These are phyloP conservation scores for Jackrogersella minutella DNA, from an alignment of 495 filamentous ascomycete species.

Conservation along the genomic window DNA sequence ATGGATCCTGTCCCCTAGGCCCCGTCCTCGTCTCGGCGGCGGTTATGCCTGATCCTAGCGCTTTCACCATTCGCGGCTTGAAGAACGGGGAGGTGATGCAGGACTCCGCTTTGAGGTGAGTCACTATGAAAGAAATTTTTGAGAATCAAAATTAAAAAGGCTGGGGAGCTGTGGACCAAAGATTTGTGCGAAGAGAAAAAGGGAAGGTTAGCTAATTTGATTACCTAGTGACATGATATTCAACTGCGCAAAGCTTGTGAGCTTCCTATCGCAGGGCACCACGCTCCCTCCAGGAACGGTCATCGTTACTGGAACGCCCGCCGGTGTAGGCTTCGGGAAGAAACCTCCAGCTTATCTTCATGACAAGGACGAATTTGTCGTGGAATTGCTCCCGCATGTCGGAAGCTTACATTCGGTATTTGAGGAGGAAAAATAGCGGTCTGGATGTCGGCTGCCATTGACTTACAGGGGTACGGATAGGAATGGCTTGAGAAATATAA, in stretches of 20 bases:
- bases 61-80: conserved; percentile 50
- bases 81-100: conserved; percentile 53
- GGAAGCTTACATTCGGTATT: conserved; percentile 56
- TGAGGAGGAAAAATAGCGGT: conserved; percentile 51
- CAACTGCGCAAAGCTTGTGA: conserved; percentile 53
- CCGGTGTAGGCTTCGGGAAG: conserved; percentile 53
- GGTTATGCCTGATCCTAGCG: conserved; percentile 55
- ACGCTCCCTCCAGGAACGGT: conserved; percentile 55
- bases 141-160: background rate
- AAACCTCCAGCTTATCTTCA: conserved; percentile 52
- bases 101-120: conserved; percentile 14
- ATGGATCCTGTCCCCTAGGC: conserved; percentile 58
- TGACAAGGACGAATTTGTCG: conserved; percentile 58
- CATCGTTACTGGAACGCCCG: conserved; percentile 60
- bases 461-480: background rate
- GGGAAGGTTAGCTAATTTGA: conserved; percentile 16
- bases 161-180: background rate
- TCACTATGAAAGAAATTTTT: background rate
- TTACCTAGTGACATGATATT: conserved; percentile 56
- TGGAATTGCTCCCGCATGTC: conserved; percentile 57
- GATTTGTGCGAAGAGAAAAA: conserved; percentile 43
- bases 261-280: conserved; percentile 59
- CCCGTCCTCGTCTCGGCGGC: conserved; percentile 63
- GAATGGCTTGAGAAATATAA: conserved; percentile 10
- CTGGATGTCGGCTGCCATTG: conserved; percentile 9